A percentile compares a stretch with the other conserved stretches of the same genome.
These are phyloP conservation scores for Ophiostoma triangulosporum DNA, from an alignment of 2,329 filamentous ascomycete genomes.

Conservation along the genomic window DNA sequence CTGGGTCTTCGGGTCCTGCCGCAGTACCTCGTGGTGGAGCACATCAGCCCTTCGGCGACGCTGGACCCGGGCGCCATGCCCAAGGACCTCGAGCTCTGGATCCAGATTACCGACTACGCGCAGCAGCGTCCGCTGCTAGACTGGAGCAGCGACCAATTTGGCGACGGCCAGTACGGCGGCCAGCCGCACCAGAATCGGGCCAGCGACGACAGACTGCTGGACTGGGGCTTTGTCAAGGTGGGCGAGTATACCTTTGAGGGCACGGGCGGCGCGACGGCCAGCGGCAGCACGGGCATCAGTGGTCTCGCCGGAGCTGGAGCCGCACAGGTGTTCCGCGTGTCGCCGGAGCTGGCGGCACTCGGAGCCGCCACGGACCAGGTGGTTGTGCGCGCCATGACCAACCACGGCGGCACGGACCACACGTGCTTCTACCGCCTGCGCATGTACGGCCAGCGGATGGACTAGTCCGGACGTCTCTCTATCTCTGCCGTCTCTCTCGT, in stretches of 20 bases:
- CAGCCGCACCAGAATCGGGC: background rate
- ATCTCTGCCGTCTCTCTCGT: background rate
- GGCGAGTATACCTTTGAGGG: constrained; percentile 41
- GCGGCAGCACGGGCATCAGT: constrained; percentile 18
- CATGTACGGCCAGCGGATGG: constrained; percentile 34
- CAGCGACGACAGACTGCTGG: constrained; percentile 17
- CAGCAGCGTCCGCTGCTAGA: constrained; percentile 23
- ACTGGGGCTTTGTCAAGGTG: constrained; percentile 40
- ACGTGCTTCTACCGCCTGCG: constrained; percentile 54
- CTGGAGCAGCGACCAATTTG: constrained; percentile 31
- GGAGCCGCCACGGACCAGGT: constrained; percentile 36
- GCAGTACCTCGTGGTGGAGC: constrained; percentile 58
- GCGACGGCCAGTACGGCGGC: constrained; percentile 15
- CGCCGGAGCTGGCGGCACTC: constrained; percentile 34
- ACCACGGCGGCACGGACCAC: constrained; percentile 43
- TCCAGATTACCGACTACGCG: constrained; percentile 36
- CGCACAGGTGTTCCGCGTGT: constrained; percentile 40
- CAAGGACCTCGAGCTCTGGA: constrained; percentile 57
- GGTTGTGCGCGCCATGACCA: constrained; percentile 41
- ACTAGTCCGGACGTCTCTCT: background rate
- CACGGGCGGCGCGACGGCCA: constrained; percentile 22
- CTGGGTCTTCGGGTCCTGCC: constrained; percentile 47
- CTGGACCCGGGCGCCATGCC: constrained; percentile 50
- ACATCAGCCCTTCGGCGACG: constrained; percentile 49
- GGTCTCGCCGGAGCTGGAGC: constrained; percentile 13